Conservation (phyloP, 2,329 filamentous ascomycete species). For the Claviceps sp. region DNA sequence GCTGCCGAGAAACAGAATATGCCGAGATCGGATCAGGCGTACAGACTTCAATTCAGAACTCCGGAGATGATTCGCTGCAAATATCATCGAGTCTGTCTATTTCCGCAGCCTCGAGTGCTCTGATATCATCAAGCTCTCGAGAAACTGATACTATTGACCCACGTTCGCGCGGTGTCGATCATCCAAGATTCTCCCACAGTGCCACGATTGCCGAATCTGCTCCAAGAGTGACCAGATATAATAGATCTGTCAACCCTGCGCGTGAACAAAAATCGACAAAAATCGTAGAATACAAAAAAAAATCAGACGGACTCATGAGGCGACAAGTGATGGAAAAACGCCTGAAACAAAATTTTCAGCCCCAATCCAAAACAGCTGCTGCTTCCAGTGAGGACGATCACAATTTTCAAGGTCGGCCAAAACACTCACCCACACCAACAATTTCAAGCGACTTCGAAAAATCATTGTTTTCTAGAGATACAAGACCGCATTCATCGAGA, state of each 20-base stretch:
- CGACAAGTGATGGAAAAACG: conserved; percentile 10
- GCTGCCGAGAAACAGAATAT: conserved; percentile 21
- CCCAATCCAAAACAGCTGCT: conserved; percentile 1
- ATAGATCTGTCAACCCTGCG: conserved; percentile 4
- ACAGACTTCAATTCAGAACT: conserved; percentile 20
- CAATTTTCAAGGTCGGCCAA: conserved; percentile 11
- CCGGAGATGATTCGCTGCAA: conserved; percentile 25
- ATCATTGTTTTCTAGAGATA: conserved; percentile 10
- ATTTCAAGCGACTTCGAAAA: conserved; percentile 12
- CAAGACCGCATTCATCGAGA: conserved; percentile 15
- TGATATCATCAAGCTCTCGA: conserved; percentile 23
- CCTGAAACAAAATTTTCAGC: neutral
- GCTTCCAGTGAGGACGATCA: conserved; percentile 2
- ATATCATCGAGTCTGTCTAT: conserved; percentile 36
- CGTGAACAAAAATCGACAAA: conserved; percentile 13
- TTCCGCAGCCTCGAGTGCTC: conserved; percentile 42
- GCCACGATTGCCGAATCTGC: neutral
- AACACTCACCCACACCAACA: conserved; percentile 8
- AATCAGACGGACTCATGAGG: conserved; percentile 6
- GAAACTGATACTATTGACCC: conserved; percentile 11
- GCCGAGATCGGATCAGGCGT: conserved; percentile 14
- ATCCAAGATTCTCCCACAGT: conserved; percentile 5
- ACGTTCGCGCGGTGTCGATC: conserved; percentile 9
- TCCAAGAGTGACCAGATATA: neutral
- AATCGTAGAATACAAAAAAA: conserved; percentile 8